Conservation (phyloP, 306 rosid species). For the Prunus mongolica region DNA sequence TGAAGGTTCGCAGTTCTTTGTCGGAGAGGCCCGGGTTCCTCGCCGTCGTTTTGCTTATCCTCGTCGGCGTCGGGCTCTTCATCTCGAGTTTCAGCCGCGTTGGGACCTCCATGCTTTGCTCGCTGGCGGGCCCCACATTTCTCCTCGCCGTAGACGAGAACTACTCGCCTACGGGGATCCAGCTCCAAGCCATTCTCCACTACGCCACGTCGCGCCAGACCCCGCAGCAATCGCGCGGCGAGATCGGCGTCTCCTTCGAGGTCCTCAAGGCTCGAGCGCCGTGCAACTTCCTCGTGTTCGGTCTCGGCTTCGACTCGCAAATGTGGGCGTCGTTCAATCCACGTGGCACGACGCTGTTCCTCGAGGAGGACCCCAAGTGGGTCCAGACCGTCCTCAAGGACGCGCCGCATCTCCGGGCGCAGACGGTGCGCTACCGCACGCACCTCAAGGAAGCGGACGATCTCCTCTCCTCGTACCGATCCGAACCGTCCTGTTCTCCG, state of each 20-base stretch:
- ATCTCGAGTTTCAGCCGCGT: slow-evolving; percentile 30
- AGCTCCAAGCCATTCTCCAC: slow-evolving; percentile 67
- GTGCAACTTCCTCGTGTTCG: slow-evolving; percentile 75
- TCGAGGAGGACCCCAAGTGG: slow-evolving; percentile 92
- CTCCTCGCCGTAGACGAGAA: background rate
- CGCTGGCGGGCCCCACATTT: slow-evolving; percentile 15
- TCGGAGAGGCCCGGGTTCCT: slow-evolving; percentile 41
- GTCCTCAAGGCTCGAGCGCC: slow-evolving; percentile 54
- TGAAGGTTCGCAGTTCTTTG: slow-evolving; percentile 30
- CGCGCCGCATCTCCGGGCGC: slow-evolving; percentile 60
- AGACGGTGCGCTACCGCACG: slow-evolving; percentile 58
- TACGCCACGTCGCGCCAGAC: slow-evolving; percentile 71
- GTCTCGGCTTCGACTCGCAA: slow-evolving; percentile 85
- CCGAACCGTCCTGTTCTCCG: slow-evolving; percentile 48
- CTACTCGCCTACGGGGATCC: slow-evolving; percentile 30
- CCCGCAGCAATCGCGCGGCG: slow-evolving; percentile 69
- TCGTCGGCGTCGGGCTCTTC: slow-evolving; percentile 45
- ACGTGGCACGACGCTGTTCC: slow-evolving; percentile 69
- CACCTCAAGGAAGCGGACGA: slow-evolving; percentile 56
- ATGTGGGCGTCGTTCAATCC: slow-evolving; percentile 94
- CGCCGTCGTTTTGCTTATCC: slow-evolving; percentile 31
- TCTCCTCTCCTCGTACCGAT: slow-evolving; percentile 36
- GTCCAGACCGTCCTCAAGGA: slow-evolving; percentile 60
- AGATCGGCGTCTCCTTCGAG: slow-evolving; percentile 61
- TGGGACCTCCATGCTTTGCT: slow-evolving; percentile 34